These are phyloP conservation scores for Sphaceloma murrayae DNA, from an alignment of 2,329 filamentous ascomycete species.

Conservation along the genomic window DNA sequence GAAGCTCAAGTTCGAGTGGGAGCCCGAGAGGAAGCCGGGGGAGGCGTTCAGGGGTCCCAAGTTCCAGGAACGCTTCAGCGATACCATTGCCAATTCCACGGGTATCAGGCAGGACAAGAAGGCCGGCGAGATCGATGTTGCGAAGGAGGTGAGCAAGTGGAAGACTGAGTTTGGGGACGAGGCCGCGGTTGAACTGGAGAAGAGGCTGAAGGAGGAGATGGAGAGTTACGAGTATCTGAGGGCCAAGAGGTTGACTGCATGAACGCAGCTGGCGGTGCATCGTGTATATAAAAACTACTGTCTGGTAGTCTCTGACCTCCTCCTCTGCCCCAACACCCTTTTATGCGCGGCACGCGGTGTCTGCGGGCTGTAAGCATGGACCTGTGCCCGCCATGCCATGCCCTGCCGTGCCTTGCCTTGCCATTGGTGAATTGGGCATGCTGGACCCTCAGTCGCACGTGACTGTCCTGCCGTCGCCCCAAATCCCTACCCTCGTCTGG, in stretches of 20 bases:
- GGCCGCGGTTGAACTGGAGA: conserved; percentile 8
- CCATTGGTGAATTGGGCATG: no score
- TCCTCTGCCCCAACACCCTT: no score
- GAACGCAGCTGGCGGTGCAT: no score
- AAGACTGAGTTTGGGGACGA: conserved; percentile 10
- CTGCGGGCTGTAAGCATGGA: no score
- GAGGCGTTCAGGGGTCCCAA: conserved; percentile 9
- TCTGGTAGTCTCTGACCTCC: no score
- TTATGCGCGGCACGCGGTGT: no score
- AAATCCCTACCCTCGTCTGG: no score
- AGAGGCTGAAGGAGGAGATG: conserved; percentile 13
- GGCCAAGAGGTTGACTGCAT: conserved; percentile 5
- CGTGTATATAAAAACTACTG: no score
- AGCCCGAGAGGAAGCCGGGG: conserved; percentile 8
- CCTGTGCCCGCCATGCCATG: no score
- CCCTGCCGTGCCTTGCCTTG: no score
- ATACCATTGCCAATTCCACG: conserved; percentile 10
- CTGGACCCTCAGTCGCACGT: no score
- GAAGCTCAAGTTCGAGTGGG: conserved; percentile 11
- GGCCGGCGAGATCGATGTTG: conserved; percentile 9
- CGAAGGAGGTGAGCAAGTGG: conserved; percentile 12
- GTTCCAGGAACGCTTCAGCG: conserved; percentile 12
- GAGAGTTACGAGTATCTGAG: conserved; percentile 8
- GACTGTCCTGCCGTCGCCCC: no score
- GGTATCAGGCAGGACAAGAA: conserved; percentile 12